A percentile compares a stretch with the other conserved stretches of the same genome.
These are phyloP conservation scores for Selenicereus undatus DNA, from an alignment of 148 eudicot genomes.

Conservation along the genomic window DNA sequence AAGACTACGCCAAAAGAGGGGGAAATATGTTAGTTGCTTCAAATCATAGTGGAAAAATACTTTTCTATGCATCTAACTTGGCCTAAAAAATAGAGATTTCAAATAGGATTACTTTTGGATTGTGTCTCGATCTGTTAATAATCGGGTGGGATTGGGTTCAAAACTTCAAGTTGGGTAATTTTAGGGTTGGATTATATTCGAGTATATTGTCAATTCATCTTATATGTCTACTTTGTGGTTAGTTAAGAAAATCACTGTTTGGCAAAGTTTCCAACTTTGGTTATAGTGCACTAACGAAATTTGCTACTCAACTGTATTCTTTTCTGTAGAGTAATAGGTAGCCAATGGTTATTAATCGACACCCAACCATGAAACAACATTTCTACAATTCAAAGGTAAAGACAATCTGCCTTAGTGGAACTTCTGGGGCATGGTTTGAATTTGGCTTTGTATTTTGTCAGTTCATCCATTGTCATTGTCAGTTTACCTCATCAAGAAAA, in stretches of 20 bases:
- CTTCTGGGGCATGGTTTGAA: no score
- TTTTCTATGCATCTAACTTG: not conserved
- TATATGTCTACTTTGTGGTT: no score
- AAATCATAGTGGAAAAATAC: not conserved
- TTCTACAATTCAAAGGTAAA: no score
- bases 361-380: no score
- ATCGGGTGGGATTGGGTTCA: not conserved
- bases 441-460: no score
- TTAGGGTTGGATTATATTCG: not conserved
- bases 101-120: not conserved
- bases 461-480: no score
- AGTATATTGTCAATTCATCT: not conserved
- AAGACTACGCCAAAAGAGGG: not conserved
- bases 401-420: no score
- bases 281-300: not conserved
- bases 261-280: not conserved
- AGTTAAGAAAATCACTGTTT: not conserved
- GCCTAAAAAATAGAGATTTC: not conserved
- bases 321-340: not conserved
- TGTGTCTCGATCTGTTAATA: not conserved
- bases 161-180: not conserved
- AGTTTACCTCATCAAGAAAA: no score
- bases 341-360: not conserved
- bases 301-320: not conserved
- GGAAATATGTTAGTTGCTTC: conserved; percentile 2